Conservation (phyloP, 257 asterid species). For the Echites panduratus region DNA sequence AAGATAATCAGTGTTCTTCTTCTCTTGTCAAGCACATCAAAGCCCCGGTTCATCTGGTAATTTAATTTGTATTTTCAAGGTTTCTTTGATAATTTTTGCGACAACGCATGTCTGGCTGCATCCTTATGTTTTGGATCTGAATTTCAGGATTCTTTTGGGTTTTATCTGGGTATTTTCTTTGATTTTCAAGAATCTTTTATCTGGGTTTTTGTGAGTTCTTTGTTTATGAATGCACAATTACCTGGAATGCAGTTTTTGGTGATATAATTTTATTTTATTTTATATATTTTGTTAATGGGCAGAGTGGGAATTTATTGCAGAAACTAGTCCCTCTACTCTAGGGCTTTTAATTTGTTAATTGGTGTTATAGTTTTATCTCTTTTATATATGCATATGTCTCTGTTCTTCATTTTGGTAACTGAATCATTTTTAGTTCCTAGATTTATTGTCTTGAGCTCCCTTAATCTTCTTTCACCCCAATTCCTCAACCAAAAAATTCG, state of each 20-base stretch:
- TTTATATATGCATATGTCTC: neutral
- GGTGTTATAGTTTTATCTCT: neutral
- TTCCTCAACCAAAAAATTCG: neutral
- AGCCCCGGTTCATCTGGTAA: conserved; percentile 83
- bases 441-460: neutral
- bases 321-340: neutral
- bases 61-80: conserved; percentile 1
- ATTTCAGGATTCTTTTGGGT: neutral
- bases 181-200: neutral
- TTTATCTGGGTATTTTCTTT: neutral
- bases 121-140: conserved; percentile 1
- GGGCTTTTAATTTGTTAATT: neutral
- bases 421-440: neutral
- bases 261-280: neutral
- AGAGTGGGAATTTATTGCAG: neutral
- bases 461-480: neutral
- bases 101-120: neutral
- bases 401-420: neutral
- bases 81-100: neutral
- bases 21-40: conserved; percentile 73
- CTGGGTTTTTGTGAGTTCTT: neutral
- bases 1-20: conserved; percentile 66
- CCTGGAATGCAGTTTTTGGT: neutral
- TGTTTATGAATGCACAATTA: neutral
- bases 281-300: neutral